Percentiles rank a stretch among this genome's conserved stretches.
These are phyloP conservation scores for Suillus spraguei DNA, from an alignment of 768 basidiomycete species.

Conservation along the genomic window DNA sequence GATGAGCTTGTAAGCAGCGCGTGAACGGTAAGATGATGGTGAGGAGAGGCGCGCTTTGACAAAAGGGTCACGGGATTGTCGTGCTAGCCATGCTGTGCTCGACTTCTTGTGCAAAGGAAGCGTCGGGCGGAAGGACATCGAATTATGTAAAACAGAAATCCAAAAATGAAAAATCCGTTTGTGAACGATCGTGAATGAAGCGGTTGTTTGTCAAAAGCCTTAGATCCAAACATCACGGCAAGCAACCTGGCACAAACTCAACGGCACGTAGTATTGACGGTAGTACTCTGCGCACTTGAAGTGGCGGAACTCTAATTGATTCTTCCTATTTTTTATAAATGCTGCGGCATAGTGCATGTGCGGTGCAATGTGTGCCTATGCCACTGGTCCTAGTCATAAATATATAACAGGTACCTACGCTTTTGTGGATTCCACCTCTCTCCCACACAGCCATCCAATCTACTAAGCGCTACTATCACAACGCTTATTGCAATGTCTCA, in stretches of 20 bases:
- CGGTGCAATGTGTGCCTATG: neutral
- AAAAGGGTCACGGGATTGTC: constrained; percentile 74
- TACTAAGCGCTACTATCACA: neutral
- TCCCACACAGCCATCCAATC: neutral
- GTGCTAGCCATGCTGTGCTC: constrained; percentile 62
- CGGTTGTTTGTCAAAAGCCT: constrained; percentile 8
- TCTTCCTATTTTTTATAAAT: neutral
- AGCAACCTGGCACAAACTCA: neutral
- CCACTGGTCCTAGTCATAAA: neutral
- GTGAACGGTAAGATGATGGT: constrained; percentile 65
- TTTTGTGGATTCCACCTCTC: neutral
- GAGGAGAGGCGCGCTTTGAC: constrained; percentile 56
- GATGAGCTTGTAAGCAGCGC: constrained; percentile 91
- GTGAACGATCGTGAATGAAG: neutral
- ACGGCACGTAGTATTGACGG: no score
- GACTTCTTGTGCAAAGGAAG: constrained; percentile 31
- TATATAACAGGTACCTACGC: neutral
- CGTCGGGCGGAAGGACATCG: constrained; percentile 41
- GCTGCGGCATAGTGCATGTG: neutral
- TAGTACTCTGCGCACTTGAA: neutral
- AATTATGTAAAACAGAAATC: constrained; percentile 10
- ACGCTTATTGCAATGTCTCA: constrained; percentile 3
- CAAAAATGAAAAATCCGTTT: neutral
- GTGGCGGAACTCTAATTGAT: neutral
- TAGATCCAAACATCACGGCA: constrained; percentile 1